phyloP scores from a whole-genome alignment of 257 asterid genomes.

The Nicotiana knightiana region DNA sequence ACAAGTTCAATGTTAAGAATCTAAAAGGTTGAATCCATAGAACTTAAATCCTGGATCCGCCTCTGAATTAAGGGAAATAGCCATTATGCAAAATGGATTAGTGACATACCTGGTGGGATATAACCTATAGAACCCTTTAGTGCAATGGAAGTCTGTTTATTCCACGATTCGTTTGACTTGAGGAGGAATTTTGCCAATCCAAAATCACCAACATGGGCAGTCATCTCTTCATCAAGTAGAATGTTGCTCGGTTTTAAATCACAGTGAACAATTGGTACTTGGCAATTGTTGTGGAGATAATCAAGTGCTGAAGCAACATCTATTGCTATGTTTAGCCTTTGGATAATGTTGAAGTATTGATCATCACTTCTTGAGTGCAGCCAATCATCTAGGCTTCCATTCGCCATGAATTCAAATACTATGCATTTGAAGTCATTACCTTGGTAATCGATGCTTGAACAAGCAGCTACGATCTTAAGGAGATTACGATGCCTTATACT shows the following conservation, averaged over 20 bases:
- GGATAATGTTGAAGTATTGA: conserved; percentile 7
- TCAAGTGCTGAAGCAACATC: conserved; percentile 37
- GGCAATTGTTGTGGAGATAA: conserved; percentile 29
- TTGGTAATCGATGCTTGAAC: conserved; percentile 25
- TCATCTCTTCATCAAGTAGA: conserved; percentile 18
- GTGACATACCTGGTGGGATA: conserved; percentile 22
- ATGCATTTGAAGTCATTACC: conserved; percentile 32
- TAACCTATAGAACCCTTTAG: conserved; percentile 25
- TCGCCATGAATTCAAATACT: conserved; percentile 20
- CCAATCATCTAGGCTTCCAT: conserved; percentile 30
- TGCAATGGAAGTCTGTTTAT: conserved; percentile 11
- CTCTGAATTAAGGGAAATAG: background rate
- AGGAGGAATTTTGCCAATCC: conserved; percentile 15
- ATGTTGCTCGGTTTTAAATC: conserved; percentile 16
- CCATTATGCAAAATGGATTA: background rate
- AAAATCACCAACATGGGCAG: conserved; percentile 21
- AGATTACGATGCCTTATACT: conserved; percentile 31
- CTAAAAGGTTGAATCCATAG: too few relatives aligned
- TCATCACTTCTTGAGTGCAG: conserved; percentile 7
- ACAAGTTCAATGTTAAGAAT: too few relatives aligned
- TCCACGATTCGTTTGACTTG: background rate
- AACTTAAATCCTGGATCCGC: too few relatives aligned
- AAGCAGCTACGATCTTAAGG: conserved; percentile 16
- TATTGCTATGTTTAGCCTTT: conserved; percentile 22
- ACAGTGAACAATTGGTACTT: conserved; percentile 25